These are phyloP conservation scores for Jacaranda mimosifolia DNA, from an alignment of 257 asterid species.

Conservation along the genomic window DNA sequence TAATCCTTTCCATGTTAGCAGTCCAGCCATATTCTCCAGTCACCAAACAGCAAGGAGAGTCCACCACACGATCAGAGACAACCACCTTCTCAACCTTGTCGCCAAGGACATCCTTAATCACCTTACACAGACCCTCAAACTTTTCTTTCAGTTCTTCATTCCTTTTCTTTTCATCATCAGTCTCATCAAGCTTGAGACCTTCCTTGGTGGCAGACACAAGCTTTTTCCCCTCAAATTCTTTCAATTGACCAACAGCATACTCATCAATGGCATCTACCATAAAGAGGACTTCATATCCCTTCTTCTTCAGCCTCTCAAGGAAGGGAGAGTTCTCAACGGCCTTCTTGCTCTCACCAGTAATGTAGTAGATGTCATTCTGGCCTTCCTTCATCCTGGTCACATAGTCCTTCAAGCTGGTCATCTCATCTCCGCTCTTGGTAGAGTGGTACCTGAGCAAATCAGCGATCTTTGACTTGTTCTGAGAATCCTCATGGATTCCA, in stretches of 20 bases:
- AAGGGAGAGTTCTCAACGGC: conserved; percentile 76
- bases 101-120: conserved; percentile 68
- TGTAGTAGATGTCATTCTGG: conserved; percentile 64
- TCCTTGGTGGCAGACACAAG: conserved; percentile 71
- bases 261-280: conserved; percentile 77
- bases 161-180: conserved; percentile 62
- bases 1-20: conserved; percentile 77
- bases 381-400: conserved; percentile 79
- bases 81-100: conserved; percentile 72
- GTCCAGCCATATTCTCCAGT: conserved; percentile 76
- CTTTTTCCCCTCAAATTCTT: conserved; percentile 68
- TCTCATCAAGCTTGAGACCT: conserved; percentile 68
- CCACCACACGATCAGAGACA: conserved; percentile 72
- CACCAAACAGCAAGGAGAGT: conserved; percentile 75
- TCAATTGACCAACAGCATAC: conserved; percentile 66
- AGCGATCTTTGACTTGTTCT: conserved; percentile 62
- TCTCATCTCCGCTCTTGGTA: conserved; percentile 69
- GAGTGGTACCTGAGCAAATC: conserved; percentile 65
- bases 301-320: conserved; percentile 70
- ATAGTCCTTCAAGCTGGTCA: conserved; percentile 74
- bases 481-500: conserved; percentile 72
- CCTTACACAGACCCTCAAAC: conserved; percentile 70
- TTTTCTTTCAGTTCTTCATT: conserved; percentile 54
- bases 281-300: conserved; percentile 61
- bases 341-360: conserved; percentile 74